phyloP scores from a whole-genome alignment of 1,284 basidiomycete species.

The Stereum hirsutum region DNA sequence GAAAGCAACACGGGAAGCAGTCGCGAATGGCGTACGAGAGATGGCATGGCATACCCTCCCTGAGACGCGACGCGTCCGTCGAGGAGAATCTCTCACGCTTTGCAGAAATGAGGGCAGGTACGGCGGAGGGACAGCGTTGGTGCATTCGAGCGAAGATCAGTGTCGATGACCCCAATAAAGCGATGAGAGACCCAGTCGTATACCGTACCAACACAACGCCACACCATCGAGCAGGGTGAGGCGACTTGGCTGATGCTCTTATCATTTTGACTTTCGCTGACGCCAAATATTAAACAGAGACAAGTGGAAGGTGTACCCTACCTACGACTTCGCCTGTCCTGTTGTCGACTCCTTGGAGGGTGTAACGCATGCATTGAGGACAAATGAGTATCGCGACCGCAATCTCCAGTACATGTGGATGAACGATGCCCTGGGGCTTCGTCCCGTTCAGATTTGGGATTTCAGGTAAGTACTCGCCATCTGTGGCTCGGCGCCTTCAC shows the following conservation, averaged over 20 bases:
- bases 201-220: constrained; percentile 85
- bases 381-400: constrained; percentile 97
- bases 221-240: constrained; percentile 92
- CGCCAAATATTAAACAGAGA: constrained; percentile 32
- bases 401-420: constrained; percentile 99
- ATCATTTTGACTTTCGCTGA: constrained; percentile 15
- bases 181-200: constrained; percentile 97
- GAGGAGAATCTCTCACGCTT: constrained; percentile 87
- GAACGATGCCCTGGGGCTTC: constrained; percentile 78
- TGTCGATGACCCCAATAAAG: constrained; percentile 91
- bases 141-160: constrained; percentile 96
- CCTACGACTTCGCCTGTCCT: constrained; percentile 98
- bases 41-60: constrained; percentile 83
- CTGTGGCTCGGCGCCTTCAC: too few relatives aligned
- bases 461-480: too few relatives aligned
- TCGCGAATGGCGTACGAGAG: constrained; percentile 90
- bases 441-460: constrained; percentile 92
- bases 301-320: constrained; percentile 97
- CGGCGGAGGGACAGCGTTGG: constrained; percentile 81
- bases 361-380: constrained; percentile 96
- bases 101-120: constrained; percentile 82
- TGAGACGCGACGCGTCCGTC: constrained; percentile 72
- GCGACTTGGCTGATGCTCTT: neutral
- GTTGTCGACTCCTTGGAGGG: constrained; percentile 95
- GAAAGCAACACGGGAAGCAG: neutral